Percentiles rank a stretch among this genome's conserved stretches.
Conservation (phyloP, 148 eudicot species). For the Camellia japonica region DNA sequence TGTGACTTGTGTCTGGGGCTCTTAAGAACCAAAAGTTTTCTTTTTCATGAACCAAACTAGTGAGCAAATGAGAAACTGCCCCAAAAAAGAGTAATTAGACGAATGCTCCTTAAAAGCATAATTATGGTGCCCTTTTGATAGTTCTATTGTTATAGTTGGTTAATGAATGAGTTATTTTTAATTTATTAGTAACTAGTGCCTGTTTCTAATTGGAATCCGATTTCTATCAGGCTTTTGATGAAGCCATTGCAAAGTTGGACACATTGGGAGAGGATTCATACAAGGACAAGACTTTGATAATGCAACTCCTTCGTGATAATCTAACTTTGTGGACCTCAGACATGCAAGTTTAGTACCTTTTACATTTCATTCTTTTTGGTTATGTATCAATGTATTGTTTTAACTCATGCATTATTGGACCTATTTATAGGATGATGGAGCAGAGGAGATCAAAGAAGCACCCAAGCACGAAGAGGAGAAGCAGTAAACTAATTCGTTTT, state of each 20-base stretch:
- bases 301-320: constrained; percentile 22
- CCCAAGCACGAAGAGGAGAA: constrained; percentile 12
- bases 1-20: too few relatives aligned
- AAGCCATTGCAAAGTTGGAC: constrained; percentile 25
- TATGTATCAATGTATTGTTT: neutral
- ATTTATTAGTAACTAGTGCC: too few relatives aligned
- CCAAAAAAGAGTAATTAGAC: too few relatives aligned
- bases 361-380: neutral
- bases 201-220: neutral
- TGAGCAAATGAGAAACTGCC: too few relatives aligned
- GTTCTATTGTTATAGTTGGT: too few relatives aligned
- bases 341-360: neutral
- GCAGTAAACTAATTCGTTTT: neutral
- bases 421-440: constrained; percentile 11
- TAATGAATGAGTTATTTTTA: too few relatives aligned
- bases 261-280: constrained; percentile 26
- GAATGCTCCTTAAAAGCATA: too few relatives aligned
- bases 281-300: constrained; percentile 23
- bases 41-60: too few relatives aligned
- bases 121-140: too few relatives aligned
- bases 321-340: constrained; percentile 15
- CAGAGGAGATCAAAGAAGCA: constrained; percentile 16
- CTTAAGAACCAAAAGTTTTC: too few relatives aligned
- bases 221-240: constrained; percentile 21
- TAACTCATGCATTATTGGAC: neutral